Conservation (phyloP, 345 rosid species). For the Pistacia atlantica region DNA sequence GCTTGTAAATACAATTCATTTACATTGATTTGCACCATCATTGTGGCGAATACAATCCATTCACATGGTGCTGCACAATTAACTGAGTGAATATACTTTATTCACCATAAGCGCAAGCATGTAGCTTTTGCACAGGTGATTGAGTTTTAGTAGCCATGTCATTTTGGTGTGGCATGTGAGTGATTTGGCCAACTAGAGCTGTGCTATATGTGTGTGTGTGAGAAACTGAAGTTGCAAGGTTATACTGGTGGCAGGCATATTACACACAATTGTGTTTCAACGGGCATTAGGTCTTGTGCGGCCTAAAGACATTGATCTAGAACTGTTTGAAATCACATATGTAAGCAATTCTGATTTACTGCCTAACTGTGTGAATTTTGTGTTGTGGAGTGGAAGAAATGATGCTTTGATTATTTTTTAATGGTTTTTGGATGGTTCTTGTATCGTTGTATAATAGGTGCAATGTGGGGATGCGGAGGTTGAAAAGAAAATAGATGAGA, state of each 20-base stretch:
- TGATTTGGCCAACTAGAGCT: neutral
- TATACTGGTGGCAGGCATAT: conserved; percentile 57
- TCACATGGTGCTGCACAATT: too few species aligned
- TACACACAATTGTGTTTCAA: conserved; percentile 89
- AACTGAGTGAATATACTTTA: too few species aligned
- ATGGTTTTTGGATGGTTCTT: neutral
- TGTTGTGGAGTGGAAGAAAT: neutral
- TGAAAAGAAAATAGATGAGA: conserved; percentile 94
- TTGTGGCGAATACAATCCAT: too few species aligned
- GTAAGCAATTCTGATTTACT: conserved; percentile 42
- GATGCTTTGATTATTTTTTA: neutral
- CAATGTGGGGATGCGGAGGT: conserved; percentile 88
- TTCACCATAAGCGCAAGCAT: too few species aligned
- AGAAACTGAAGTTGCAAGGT: conserved; percentile 11
- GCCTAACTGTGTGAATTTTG: neutral
- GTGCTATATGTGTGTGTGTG: neutral
- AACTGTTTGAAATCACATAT: conserved; percentile 82
- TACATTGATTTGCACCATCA: too few species aligned
- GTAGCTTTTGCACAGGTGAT: too few species aligned
- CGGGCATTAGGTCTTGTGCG: conserved; percentile 91
- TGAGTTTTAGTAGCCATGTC: too few species aligned
- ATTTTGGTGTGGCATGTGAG: neutral
- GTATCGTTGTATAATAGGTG: conserved; percentile 38
- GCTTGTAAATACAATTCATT: too few species aligned
- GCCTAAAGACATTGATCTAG: conserved; percentile 92